Evolutionary conservation across 2,329 filamentous ascomycete genomes (phyloP).

Genomic region (Sclerotinia minor): DNA sequence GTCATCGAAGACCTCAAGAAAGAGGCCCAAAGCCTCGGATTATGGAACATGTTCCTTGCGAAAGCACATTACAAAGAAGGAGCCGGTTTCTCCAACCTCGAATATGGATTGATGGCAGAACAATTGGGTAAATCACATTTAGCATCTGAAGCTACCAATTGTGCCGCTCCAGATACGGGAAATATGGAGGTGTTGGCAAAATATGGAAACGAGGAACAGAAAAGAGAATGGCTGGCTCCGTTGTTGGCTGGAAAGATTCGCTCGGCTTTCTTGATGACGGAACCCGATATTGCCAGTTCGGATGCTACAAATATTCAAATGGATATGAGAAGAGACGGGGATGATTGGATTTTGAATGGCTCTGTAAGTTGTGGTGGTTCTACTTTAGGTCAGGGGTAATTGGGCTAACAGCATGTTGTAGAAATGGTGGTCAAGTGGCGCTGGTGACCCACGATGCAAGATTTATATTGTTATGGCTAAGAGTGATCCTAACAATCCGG

Average conservation of each 20-base stretch:
- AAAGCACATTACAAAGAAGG: slow-evolving; percentile 95
- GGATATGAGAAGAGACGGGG: slow-evolving; percentile 76
- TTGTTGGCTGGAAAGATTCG: slow-evolving; percentile 82
- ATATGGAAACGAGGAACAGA: slow-evolving; percentile 84
- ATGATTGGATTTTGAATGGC: slow-evolving; percentile 89
- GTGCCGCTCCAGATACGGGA: slow-evolving; percentile 85
- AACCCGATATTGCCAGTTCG: slow-evolving; percentile 82
- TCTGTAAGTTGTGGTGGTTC: slow-evolving; percentile 53
- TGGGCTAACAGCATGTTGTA: slow-evolving; percentile 44
- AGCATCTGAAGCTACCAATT: slow-evolving; percentile 87
- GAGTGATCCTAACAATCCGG: slow-evolving; percentile 71
- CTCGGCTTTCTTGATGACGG: slow-evolving; percentile 92
- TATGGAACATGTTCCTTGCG: slow-evolving; percentile 99
- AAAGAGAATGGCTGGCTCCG: slow-evolving; percentile 78
- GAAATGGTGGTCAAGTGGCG: slow-evolving; percentile 99
- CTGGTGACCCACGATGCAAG: slow-evolving; percentile 87
- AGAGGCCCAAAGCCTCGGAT: slow-evolving; percentile 76
- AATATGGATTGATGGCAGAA: slow-evolving; percentile 98
- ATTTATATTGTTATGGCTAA: slow-evolving; percentile 98
- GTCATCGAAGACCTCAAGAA: slow-evolving; percentile 88
- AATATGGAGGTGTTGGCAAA: slow-evolving; percentile 96
- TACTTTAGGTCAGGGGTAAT: neutral
- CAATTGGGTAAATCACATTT: slow-evolving; percentile 82
- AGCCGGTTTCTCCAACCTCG: slow-evolving; percentile 89
- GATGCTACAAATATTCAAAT: slow-evolving; percentile 94